Conservation (phyloP, 1,139 yeast genomes). For the Magnusiomyces suaveolens region DNA sequence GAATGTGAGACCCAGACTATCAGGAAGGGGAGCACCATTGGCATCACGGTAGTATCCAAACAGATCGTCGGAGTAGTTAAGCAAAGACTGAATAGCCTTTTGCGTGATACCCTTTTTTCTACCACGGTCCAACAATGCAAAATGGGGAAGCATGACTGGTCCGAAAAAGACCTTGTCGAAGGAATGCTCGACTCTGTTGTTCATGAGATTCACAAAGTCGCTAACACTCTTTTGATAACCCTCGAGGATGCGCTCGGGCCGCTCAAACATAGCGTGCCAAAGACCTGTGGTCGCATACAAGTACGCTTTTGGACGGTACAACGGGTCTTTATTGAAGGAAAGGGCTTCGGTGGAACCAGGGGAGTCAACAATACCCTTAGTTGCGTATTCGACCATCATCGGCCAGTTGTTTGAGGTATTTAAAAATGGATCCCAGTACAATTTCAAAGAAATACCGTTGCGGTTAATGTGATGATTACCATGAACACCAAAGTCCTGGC, state of each 20-base stretch:
- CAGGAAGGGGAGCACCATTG: background rate
- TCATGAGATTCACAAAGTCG: slow-evolving; percentile 4
- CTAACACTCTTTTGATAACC: slow-evolving; percentile 7
- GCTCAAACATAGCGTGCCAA: slow-evolving; percentile 15
- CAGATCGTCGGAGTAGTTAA: slow-evolving; percentile 6
- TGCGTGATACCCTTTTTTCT: slow-evolving; percentile 4
- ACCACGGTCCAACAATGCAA: slow-evolving; percentile 6
- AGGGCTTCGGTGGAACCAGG: background rate
- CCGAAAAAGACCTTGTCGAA: slow-evolving; percentile 11
- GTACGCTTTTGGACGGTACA: background rate
- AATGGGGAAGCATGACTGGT: slow-evolving; percentile 11
- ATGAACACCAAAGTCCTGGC: slow-evolving; percentile 6
- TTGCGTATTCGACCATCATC: background rate
- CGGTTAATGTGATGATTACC: background rate
- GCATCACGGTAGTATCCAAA: slow-evolving; percentile 6
- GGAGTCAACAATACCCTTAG: background rate
- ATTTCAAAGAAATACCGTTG: slow-evolving; percentile 4
- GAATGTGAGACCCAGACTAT: background rate
- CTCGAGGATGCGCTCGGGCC: slow-evolving; percentile 6
- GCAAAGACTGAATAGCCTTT: slow-evolving; percentile 6
- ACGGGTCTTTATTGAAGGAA: background rate
- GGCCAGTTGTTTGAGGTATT: slow-evolving; percentile 2
- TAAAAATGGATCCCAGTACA: slow-evolving; percentile 9
- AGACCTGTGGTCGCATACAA: slow-evolving; percentile 14
- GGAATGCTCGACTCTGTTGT: slow-evolving; percentile 4